Base-by-base conservation (phyloP, 345 rosid genomes). In the Trapa incisa region DNA sequence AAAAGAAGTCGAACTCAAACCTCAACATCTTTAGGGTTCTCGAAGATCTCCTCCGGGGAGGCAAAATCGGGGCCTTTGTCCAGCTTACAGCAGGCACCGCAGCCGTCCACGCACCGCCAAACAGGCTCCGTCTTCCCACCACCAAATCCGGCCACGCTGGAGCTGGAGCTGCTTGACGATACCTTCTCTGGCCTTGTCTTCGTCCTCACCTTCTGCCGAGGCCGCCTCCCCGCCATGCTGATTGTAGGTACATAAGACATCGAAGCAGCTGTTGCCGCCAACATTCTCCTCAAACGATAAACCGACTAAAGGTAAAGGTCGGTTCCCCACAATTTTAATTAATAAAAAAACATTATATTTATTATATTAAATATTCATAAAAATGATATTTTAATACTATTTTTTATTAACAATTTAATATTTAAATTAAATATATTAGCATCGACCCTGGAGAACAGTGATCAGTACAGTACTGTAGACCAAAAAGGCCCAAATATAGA, bases 1-100 rank as follows among this genome's bases (percentile, higher is more conserved):
- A 33, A 0, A 36, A 17, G 70, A 38, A 58, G 38, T 58, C 53
- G 7, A 42, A 86, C 97, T 58, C 53, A 10, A 42, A 86, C 97
- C 96, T 87, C 78, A 2, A 87, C 16, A 17, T 86, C 98, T 2
- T 61, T 54, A 16, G 89, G 86, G 70, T 85, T 64, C 1, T 76
- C 75, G 75, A 89, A 87, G 73, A 89, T 85, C 71, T 92, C 96
- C 68, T 89, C 96, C 11, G 98, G 96, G 9, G 89, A 78, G 35
- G 81, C 75, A 35, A 89, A 89, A 67, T 83, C 74, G 14, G 93
- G 89, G 56, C 85, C 96, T 67, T 87, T 92, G n/a, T 75, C 93
- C 33, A 92, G 72, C 82, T 89, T 87, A 82, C 98, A 92, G 74
- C 96, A 89, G 7, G 98, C 96, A 37, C 96, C 96, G 58, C 96